Evolutionary conservation across 1,139 yeast genomes (phyloP), one percentile per base, ranked within the genome.

Genomic region (Yamadazyma blattariae): DNA sequence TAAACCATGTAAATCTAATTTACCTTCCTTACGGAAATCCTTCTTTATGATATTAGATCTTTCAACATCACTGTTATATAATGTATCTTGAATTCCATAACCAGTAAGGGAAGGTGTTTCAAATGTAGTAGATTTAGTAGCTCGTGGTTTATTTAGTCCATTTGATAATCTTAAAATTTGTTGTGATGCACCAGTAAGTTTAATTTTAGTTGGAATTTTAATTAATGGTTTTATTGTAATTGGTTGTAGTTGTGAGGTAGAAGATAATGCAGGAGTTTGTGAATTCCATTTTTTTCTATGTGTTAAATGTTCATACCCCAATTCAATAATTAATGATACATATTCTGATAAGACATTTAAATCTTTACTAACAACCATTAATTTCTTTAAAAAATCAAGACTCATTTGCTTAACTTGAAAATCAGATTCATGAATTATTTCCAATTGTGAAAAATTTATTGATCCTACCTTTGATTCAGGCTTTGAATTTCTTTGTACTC

Each of bases 1-100:
- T 29, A 68, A 61, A 1, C 72, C 68, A 50, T 81, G 88, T 11
- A 80, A 63, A 54, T 80, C 87, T 5, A 79, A 39, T 19, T 42
- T 44, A 10, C 29, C 15, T 14, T 16, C 25, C n/a, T 8, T 19
- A 13, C 7, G 4, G 9, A 29, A 24, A 5, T 13, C n/a, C 14
- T 15, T 10, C n/a, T 24, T 11, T 13, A 20, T 19, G 4, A 11
- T 14, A 12, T 23, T 23, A 10, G 19, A 17, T 17, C 7, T 17
- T 5, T 17, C 7, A 17, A 17, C 19, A 7, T 17, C 19, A 17
- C 5, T 17, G 7, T 5, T 5, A 17, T 17, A 17, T 17, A 17
- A 7, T 17, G 7, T 5, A 17, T 17, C 19, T 17, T 17, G 19
- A 5, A 17, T 17, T 5, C 5, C 7, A 17, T 17, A 5, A 17